Percentiles rank a stretch among this genome's conserved stretches.
These are phyloP conservation scores for Penicillium turbatum DNA, from an alignment of 495 filamentous ascomycete genomes.

Conservation along the genomic window DNA sequence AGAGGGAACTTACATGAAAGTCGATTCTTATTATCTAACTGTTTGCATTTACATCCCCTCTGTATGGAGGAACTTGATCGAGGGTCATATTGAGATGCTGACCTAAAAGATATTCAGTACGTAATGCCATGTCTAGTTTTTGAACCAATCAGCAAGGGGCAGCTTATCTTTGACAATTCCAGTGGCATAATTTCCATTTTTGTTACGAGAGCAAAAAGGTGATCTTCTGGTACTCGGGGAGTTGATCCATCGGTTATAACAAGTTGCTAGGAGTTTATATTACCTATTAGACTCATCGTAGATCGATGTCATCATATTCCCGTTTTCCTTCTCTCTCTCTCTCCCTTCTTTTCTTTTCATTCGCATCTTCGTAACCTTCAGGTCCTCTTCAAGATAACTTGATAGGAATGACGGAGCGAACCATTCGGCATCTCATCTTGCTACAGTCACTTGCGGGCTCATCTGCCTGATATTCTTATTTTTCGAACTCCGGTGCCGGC, in stretches of 20 bases:
- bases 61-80: not conserved
- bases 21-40: conserved; percentile 5
- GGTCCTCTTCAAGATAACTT: not conserved
- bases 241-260: not conserved
- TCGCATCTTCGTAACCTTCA: not conserved
- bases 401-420: conserved; percentile 33
- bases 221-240: conserved; percentile 21
- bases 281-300: not conserved
- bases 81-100: not conserved
- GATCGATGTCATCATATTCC: conserved; percentile 18
- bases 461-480: conserved; percentile 10
- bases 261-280: not conserved
- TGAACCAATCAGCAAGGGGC: conserved; percentile 16
- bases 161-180: conserved; percentile 32
- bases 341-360: not conserved
- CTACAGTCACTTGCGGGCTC: conserved; percentile 25
- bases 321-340: not conserved
- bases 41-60: not conserved
- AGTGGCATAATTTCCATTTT: conserved; percentile 16
- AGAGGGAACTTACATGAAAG: not conserved
- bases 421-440: conserved; percentile 30
- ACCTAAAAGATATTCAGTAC: conserved; percentile 17
- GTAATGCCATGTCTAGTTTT: conserved; percentile 21
- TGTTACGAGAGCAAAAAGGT: conserved; percentile 29
- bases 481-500: conserved; percentile 8